These are phyloP conservation scores for Trichocomaceae sp. DNA, from an alignment of 2,329 filamentous ascomycete species.

Conservation along the genomic window DNA sequence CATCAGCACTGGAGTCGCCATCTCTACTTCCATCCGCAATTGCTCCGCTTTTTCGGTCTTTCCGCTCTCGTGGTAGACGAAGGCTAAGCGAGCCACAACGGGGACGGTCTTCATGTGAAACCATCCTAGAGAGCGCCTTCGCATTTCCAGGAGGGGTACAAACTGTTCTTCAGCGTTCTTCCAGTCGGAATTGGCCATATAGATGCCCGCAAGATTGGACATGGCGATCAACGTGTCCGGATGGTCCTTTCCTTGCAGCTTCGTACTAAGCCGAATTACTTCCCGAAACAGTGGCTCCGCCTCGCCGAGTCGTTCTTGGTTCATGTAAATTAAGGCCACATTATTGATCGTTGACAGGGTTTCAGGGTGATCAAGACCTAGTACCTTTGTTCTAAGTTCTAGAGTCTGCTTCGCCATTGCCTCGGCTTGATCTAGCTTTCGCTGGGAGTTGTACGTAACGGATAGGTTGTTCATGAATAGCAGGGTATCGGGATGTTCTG, in stretches of 20 bases:
- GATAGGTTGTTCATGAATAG: constrained; percentile 9
- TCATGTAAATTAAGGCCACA: constrained; percentile 10
- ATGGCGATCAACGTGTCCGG: constrained; percentile 8
- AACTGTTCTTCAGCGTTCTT: constrained; percentile 16
- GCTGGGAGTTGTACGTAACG: neutral
- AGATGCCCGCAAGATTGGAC: constrained; percentile 14
- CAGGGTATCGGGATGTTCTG: constrained; percentile 13
- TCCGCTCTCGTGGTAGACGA: neutral
- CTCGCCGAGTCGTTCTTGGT: constrained; percentile 15
- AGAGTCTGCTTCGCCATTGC: neutral
- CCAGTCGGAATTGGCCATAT: constrained; percentile 12
- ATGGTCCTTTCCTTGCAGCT: constrained; percentile 18
- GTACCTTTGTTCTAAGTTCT: constrained; percentile 5
- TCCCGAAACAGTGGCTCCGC: constrained; percentile 17
- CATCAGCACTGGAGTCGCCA: neutral
- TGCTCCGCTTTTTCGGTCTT: neutral
- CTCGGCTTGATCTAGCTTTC: neutral
- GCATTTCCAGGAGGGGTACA: constrained; percentile 16
- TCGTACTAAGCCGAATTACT: constrained; percentile 15
- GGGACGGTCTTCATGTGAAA: neutral
- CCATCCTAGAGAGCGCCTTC: constrained; percentile 14
- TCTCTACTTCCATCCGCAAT: neutral
- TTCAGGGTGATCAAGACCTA: constrained; percentile 13
- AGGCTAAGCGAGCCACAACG: neutral
- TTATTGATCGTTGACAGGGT: constrained; percentile 16